Conservation (phyloP, 306 rosid genomes). For the cucumber (Cucumis sativus) region DNA sequence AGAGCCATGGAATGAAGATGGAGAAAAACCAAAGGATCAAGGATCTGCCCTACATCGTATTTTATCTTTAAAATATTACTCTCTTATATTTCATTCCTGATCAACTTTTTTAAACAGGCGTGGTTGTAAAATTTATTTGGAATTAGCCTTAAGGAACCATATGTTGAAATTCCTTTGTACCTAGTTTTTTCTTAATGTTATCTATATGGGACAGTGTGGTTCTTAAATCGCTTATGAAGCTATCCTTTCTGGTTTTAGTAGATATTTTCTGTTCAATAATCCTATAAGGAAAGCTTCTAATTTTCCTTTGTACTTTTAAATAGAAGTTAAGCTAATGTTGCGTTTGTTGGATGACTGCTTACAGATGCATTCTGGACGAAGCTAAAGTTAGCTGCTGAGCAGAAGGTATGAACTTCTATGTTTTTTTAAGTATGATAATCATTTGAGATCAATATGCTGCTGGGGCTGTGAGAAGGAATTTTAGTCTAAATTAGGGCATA, state of each 20-base stretch:
- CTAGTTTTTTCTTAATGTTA: neutral
- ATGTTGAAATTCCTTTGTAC: neutral
- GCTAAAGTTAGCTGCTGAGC: constrained; percentile 57
- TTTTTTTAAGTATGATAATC: neutral
- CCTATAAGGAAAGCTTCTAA: neutral
- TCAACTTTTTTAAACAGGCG: no score
- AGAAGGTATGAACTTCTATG: constrained; percentile 39
- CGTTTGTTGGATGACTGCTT: constrained; percentile 21
- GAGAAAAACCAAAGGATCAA: constrained; percentile 25
- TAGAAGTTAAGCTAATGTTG: neutral
- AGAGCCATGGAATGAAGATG: constrained; percentile 73
- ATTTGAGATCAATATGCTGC: neutral
- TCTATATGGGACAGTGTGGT: neutral
- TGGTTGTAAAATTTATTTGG: neutral
- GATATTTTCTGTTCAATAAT: neutral
- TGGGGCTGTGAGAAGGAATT: neutral
- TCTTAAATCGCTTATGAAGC: neutral
- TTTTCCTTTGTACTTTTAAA: neutral
- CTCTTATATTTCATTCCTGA: neutral
- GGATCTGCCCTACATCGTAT: constrained; percentile 41
- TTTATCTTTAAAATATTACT: neutral
- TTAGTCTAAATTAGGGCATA: neutral
- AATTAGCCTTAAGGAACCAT: neutral
- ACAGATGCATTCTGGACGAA: constrained; percentile 81
- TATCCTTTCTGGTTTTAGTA: neutral